Percentiles rank a stretch among this genome's conserved stretches.
Evolutionary conservation across 176 grass and related monocot species (phyloP).

Genomic region (Aechmea fasciata): DNA sequence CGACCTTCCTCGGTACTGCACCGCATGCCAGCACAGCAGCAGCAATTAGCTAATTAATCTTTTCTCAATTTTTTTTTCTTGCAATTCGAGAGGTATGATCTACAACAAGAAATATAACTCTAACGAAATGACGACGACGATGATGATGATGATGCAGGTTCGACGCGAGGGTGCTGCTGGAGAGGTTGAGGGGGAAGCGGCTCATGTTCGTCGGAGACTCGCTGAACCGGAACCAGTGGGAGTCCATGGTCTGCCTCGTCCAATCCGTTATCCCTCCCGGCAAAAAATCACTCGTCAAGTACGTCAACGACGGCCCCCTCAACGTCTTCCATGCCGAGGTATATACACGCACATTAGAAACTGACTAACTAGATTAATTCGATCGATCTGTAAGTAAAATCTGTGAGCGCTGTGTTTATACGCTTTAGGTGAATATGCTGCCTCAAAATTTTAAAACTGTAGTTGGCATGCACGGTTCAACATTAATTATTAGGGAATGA

Average conservation of each 20-base stretch:
- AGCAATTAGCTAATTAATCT: too few species aligned
- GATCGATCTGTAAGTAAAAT: too few species aligned
- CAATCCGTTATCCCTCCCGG: slow-evolving; percentile 69
- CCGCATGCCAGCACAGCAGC: too few species aligned
- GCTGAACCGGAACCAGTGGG: slow-evolving; percentile 98
- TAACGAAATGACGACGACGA: slow-evolving; percentile 5
- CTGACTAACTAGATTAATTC: too few species aligned
- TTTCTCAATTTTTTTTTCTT: too few species aligned
- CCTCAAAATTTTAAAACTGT: too few species aligned
- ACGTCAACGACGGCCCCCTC: slow-evolving; percentile 62
- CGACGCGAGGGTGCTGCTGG: slow-evolving; percentile 61
- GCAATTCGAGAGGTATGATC: too few species aligned
- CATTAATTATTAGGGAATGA: too few species aligned
- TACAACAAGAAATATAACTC: too few species aligned
- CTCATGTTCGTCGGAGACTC: slow-evolving; percentile 98
- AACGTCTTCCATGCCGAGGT: slow-evolving; percentile 71
- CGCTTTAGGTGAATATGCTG: too few species aligned
- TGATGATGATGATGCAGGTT: slow-evolving; percentile 33
- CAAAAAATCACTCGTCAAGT: slow-evolving; percentile 78
- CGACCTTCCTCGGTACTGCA: slow-evolving; percentile 49
- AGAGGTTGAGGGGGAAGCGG: slow-evolving; percentile 76
- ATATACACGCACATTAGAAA: neutral
- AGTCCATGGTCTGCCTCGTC: slow-evolving; percentile 97
- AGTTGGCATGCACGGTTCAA: too few species aligned
- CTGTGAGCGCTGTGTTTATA: too few species aligned